Base-by-base conservation (phyloP, 768 basidiomycete species). In the Suillus paluster region DNA sequence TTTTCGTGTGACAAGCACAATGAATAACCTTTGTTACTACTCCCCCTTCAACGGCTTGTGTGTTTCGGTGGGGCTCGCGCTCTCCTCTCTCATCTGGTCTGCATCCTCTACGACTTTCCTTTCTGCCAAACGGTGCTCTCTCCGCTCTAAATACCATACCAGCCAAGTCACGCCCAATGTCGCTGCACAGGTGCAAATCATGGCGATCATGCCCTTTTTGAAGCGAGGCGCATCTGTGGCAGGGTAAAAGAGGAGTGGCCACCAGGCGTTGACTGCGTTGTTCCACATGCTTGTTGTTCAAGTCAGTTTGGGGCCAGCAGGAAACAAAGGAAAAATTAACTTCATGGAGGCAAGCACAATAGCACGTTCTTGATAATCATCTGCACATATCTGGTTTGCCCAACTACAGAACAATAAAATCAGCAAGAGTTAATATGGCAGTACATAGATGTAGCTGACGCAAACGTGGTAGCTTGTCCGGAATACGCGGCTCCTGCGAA, bases 321-420 rank as follows among this genome's bases (percentile, higher is more conserved):
- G 34, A 46, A 19, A 36, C 34, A 14, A 11, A 14, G 14, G 5
- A 25, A 38, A 49, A 45, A 41, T 11, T 36, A 66, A 86, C 86
- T 92, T 92, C 91, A 93, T 92, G 7, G 85, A 87, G 27, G 87
- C 89, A 17, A 92, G 79, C 4, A 91, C 88, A 44, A 92, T 77
- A 5, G 80, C 84, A 48, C 90, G 83, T 67, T 90, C 87, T 70
- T 87, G 85, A 67, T 87, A 80, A 72, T 92, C 88, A 65, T 90
- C 86, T 30, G 85, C 82, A 61, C 87, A 88, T 56, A 90, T 83
- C 69, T 90, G 87, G 71, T 92, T 92, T n/a, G 90, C 89, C 91
- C 91, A 91, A 15, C 86, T 87, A 65, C 21, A 63, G 23, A 41
- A 27, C 63, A 50, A 63, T 52, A 39, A 41, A 55, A n/a, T 11